phyloP scores from a whole-genome alignment of 1,284 basidiomycete genomes.

The Sparassis latifolia region DNA sequence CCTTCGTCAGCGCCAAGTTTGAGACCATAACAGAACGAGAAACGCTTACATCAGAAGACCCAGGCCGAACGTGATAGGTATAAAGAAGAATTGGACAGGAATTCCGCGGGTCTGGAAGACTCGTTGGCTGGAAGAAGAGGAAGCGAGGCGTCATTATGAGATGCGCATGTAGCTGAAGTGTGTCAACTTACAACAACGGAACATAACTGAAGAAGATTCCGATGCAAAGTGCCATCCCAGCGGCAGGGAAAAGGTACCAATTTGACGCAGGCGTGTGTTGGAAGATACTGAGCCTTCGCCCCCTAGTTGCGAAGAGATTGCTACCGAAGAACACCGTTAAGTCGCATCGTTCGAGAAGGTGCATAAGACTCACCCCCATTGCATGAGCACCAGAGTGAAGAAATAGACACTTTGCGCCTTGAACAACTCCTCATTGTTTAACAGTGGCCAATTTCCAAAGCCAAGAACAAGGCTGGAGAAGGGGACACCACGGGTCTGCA shows the following conservation, averaged over 20 bases:
- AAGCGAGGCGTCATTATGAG: slow-evolving; percentile 6
- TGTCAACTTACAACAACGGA: slow-evolving; percentile 33
- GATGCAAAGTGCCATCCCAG: slow-evolving; percentile 36
- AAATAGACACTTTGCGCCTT: slow-evolving; percentile 44
- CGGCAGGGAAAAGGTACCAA: slow-evolving; percentile 41
- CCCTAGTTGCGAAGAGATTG: slow-evolving; percentile 43
- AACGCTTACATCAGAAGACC: slow-evolving; percentile 26
- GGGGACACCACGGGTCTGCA: slow-evolving; percentile 46
- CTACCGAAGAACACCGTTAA: slow-evolving; percentile 13
- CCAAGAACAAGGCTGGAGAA: slow-evolving; percentile 44
- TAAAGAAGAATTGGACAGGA: slow-evolving; percentile 41
- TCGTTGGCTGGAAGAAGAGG: slow-evolving; percentile 29
- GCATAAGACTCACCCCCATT: slow-evolving; percentile 41
- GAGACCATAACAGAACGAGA: neutral
- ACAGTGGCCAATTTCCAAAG: slow-evolving; percentile 37
- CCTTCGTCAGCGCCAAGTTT: slow-evolving; percentile 11
- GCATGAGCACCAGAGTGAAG: slow-evolving; percentile 62
- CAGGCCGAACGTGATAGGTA: slow-evolving; percentile 36
- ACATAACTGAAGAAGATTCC: slow-evolving; percentile 51
- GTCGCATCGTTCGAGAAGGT: neutral
- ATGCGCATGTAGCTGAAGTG: slow-evolving; percentile 1
- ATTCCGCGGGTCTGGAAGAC: slow-evolving; percentile 49
- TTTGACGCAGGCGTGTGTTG: slow-evolving; percentile 38
- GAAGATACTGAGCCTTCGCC: slow-evolving; percentile 42
- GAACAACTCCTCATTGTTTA: slow-evolving; percentile 31